Conservation (phyloP, 306 rosid genomes). For the Rosa multiflora region DNA sequence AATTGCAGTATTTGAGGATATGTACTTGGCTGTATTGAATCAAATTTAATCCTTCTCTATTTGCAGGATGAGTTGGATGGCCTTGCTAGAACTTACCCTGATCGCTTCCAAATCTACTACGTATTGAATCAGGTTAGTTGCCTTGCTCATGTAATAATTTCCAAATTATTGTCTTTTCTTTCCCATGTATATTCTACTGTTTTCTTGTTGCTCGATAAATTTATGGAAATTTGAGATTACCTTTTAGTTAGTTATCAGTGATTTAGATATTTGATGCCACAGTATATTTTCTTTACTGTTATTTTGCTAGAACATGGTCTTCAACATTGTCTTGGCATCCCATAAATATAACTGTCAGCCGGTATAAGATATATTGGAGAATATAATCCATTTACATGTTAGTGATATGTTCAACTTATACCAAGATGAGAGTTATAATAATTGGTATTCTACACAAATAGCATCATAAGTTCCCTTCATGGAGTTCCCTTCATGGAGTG, state of each 20-base stretch:
- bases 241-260: not conserved
- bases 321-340: not conserved
- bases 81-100: slow-evolving; percentile 66
- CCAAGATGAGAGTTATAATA: not conserved
- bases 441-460: not conserved
- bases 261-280: not conserved
- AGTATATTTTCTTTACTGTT: not conserved
- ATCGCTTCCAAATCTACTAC: slow-evolving; percentile 63
- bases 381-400: not conserved
- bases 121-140: slow-evolving; percentile 81
- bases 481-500: not conserved
- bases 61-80: slow-evolving; percentile 86
- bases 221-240: not conserved
- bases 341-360: not conserved
- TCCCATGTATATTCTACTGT: not conserved
- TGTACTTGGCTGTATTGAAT: slow-evolving; percentile 6
- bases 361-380: not conserved
- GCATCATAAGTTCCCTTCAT: not conserved
- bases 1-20: not conserved
- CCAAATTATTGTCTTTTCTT: not conserved
- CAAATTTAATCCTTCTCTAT: not conserved
- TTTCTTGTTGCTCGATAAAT: not conserved
- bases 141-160: slow-evolving; percentile 22
- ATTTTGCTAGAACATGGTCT: not conserved
- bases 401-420: not conserved